phyloP scores from a whole-genome alignment of 768 basidiomycete genomes.

The Rossbeevera mucosa region DNA sequence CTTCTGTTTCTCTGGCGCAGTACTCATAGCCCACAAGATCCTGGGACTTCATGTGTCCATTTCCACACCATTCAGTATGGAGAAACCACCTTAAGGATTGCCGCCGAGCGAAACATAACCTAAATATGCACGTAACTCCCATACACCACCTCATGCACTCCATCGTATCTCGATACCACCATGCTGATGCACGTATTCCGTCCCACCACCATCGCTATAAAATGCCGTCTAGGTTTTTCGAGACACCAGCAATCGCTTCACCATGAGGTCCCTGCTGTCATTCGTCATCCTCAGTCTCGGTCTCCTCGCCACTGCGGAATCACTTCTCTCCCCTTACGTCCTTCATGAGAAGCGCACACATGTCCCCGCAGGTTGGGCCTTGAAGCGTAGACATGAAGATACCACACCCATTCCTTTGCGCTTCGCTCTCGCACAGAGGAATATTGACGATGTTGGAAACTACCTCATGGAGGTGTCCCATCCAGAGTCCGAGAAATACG shows the following conservation, averaged over 20 bases:
- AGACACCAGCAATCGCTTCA: conserved; percentile 6
- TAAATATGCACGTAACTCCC: conserved; percentile 5
- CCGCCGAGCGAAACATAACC: not conserved
- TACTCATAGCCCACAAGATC: not conserved
- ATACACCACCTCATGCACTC: not conserved
- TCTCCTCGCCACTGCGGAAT: conserved; percentile 13
- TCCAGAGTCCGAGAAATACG: conserved; percentile 30
- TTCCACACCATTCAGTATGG: not conserved
- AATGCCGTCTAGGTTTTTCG: not conserved
- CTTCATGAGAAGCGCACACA: conserved; percentile 38
- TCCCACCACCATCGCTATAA: conserved; percentile 14
- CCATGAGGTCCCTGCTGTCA: conserved; percentile 15
- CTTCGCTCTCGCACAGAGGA: conserved; percentile 31
- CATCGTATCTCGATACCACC: not conserved
- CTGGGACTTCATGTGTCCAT: not conserved
- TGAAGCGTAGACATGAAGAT: conserved; percentile 34
- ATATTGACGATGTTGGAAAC: conserved; percentile 25
- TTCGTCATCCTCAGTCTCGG: conserved; percentile 16
- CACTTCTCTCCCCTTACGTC: conserved; percentile 22
- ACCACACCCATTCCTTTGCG: conserved; percentile 25
- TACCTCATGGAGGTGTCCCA: conserved; percentile 33
- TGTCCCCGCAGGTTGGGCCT: conserved; percentile 36
- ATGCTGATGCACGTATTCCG: conserved; percentile 6
- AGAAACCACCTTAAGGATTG: not conserved
- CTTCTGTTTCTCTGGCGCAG: not conserved